A percentile compares a stretch with the other conserved stretches of the same genome.
Conservation (phyloP, 2,329 filamentous ascomycete species). For the Phialocephala subalpina region DNA sequence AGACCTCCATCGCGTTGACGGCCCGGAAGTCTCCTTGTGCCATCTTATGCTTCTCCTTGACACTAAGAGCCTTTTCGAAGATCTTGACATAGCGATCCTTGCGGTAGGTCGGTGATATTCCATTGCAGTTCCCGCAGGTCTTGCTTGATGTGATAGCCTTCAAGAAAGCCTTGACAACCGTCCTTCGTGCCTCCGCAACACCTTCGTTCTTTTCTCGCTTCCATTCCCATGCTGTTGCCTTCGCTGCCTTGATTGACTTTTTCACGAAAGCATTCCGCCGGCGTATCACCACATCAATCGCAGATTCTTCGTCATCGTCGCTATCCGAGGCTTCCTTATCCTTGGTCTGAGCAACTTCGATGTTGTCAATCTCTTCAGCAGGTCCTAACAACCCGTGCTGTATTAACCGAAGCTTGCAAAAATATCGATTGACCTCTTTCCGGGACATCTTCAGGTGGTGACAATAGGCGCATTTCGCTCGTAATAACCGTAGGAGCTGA, state of each 20-base stretch:
- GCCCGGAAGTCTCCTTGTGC: slow-evolving; percentile 67
- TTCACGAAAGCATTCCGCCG: slow-evolving; percentile 75
- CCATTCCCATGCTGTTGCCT: slow-evolving; percentile 51
- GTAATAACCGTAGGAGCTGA: slow-evolving; percentile 83
- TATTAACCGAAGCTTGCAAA: slow-evolving; percentile 85
- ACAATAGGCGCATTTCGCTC: slow-evolving; percentile 91
- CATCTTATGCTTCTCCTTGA: slow-evolving; percentile 83
- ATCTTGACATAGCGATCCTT: slow-evolving; percentile 95
- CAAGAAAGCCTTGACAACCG: slow-evolving; percentile 83
- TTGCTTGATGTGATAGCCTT: slow-evolving; percentile 73
- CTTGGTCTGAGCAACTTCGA: slow-evolving; percentile 39
- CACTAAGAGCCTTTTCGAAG: slow-evolving; percentile 80
- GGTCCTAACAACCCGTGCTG: slow-evolving; percentile 82
- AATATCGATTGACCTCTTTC: slow-evolving; percentile 78
- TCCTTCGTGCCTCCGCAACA: slow-evolving; percentile 77
- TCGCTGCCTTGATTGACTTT: slow-evolving; percentile 69
- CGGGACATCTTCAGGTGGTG: slow-evolving; percentile 83
- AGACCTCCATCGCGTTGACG: slow-evolving; percentile 43
- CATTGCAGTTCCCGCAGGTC: slow-evolving; percentile 71
- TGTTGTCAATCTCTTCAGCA: slow-evolving; percentile 59
- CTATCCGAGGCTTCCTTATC: slow-evolving; percentile 31
- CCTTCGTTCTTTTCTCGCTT: slow-evolving; percentile 78
- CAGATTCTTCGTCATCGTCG: slow-evolving; percentile 46
- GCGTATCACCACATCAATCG: slow-evolving; percentile 56
- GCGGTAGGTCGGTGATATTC: slow-evolving; percentile 82